Percentiles rank a stretch among this genome's conserved stretches.
phyloP scores from a whole-genome alignment of 192 early-diverging fungal genomes.

The Coemansia sp. region DNA sequence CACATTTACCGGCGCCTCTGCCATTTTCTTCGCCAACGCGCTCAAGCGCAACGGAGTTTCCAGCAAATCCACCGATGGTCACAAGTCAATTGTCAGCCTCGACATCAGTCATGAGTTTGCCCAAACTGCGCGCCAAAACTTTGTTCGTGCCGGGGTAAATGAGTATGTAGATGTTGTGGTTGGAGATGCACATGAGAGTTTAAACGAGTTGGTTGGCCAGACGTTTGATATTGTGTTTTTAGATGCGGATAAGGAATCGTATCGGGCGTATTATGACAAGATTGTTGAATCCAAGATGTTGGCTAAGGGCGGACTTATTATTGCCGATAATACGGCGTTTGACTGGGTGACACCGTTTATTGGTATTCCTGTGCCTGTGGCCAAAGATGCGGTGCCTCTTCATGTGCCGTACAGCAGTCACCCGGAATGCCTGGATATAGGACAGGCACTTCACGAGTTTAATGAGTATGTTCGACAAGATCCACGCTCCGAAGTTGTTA shows the following conservation, averaged over 20 bases:
- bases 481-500: constrained; percentile 56
- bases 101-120: constrained; percentile 59
- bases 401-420: constrained; percentile 2
- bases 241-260: constrained; percentile 73
- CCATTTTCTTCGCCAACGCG: constrained; percentile 69
- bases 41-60: constrained; percentile 50
- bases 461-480: constrained; percentile 65
- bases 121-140: constrained; percentile 45
- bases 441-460: constrained; percentile 52
- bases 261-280: constrained; percentile 63
- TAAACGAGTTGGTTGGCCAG: constrained; percentile 40
- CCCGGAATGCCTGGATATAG: no score
- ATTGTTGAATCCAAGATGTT: constrained; percentile 62
- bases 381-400: constrained; percentile 13
- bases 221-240: constrained; percentile 66
- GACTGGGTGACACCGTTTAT: constrained; percentile 22
- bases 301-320: constrained; percentile 58
- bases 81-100: constrained; percentile 49
- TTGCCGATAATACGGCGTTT: constrained; percentile 64
- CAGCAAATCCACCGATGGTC: constrained; percentile 1
- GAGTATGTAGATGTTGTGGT: constrained; percentile 52
- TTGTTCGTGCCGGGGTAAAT: constrained; percentile 30
- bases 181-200: constrained; percentile 27
- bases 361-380: constrained; percentile 15
- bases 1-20: constrained; percentile 64